Evolutionary conservation across 768 basidiomycete species (phyloP), one percentile per base, ranked within the genome.

Genomic region (Pleurotus pulmonarius): DNA sequence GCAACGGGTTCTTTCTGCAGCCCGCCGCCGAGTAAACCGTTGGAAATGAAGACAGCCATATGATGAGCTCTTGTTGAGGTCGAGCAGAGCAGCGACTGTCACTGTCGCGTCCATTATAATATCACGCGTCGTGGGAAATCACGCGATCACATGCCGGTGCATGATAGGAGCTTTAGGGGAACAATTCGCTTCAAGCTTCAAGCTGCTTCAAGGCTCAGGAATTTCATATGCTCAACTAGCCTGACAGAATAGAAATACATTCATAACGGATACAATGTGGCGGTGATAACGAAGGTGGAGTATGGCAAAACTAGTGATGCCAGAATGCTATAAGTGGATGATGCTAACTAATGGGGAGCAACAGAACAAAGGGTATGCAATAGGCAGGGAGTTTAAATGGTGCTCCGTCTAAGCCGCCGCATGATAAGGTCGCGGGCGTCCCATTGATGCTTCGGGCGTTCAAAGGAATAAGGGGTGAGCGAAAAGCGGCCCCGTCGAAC

Each of bases 401-500:
- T 53, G 8, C 51, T 53, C 12, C 51, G 56, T 47, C 37, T 51
- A 25, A 58, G 25, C 41, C 72, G 69, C 49, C 75, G 67, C 57
- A 73, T 38, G 29, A 80, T 56, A 5, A 70, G 61, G 58, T 74
- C 69, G 16, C 69, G 66, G 1, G 75, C 71, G 62, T 76, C 76
- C 57, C 70, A 70, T 34, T 78, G 66, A 52, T 71, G 75, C 56
- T 73, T 82, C 16, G 78, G 74, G 44, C 75, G 78, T 52, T 77
- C 76, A 40, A 80, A 78, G 4, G 70, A 65, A 56, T 78, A 83
- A 4, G 77, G 72, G 22, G 77, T 75, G 9, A 81, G 75, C 56
- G 63, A 68, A 63, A 86, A 86, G 34, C 82, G 79, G 41, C 82
- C 79, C 46, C 83, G 77, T 25, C 84, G 82, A 13, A 86, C 65